phyloP scores from a whole-genome alignment of 495 filamentous ascomycete genomes.

The Rhypophila decipiens region DNA sequence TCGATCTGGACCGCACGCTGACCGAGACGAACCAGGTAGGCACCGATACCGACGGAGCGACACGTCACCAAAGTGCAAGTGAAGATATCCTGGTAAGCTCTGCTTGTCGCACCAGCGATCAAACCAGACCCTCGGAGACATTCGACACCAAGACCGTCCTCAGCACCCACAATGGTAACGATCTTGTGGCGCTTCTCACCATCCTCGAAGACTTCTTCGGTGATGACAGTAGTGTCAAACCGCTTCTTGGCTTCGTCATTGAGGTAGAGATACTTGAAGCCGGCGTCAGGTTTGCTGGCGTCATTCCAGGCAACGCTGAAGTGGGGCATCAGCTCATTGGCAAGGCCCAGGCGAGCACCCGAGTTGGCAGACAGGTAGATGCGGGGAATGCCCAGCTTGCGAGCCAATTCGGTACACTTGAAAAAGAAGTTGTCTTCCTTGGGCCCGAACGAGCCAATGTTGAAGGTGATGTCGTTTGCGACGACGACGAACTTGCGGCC shows the following conservation, averaged over 20 bases:
- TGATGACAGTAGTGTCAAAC: constrained; percentile 87
- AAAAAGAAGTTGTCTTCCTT: constrained; percentile 97
- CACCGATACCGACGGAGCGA: constrained; percentile 95
- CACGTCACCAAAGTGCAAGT: constrained; percentile 97
- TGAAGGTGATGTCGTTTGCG: constrained; percentile 98
- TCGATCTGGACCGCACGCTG: constrained; percentile 98
- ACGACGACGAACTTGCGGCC: constrained; percentile 91
- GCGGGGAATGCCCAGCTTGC: constrained; percentile 87
- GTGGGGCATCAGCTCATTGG: constrained; percentile 93
- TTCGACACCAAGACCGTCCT: constrained; percentile 95
- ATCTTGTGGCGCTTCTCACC: constrained; percentile 93
- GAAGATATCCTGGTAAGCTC: constrained; percentile 98
- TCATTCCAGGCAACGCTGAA: constrained; percentile 98
- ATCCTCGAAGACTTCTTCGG: constrained; percentile 74
- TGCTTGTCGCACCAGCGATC: constrained; percentile 94
- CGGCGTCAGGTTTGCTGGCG: constrained; percentile 69
- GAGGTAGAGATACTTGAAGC: constrained; percentile 98
- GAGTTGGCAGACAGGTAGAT: constrained; percentile 99
- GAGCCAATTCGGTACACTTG: constrained; percentile 94
- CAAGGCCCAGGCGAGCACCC: constrained; percentile 96
- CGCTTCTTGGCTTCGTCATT: constrained; percentile 78
- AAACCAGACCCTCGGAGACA: constrained; percentile 95
- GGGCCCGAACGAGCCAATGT: constrained; percentile 96
- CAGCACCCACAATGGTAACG: constrained; percentile 85
- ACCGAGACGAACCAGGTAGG: constrained; percentile 94